Conservation (phyloP, 176 grass and related monocot species). For the Urochloa ruziziensis region DNA sequence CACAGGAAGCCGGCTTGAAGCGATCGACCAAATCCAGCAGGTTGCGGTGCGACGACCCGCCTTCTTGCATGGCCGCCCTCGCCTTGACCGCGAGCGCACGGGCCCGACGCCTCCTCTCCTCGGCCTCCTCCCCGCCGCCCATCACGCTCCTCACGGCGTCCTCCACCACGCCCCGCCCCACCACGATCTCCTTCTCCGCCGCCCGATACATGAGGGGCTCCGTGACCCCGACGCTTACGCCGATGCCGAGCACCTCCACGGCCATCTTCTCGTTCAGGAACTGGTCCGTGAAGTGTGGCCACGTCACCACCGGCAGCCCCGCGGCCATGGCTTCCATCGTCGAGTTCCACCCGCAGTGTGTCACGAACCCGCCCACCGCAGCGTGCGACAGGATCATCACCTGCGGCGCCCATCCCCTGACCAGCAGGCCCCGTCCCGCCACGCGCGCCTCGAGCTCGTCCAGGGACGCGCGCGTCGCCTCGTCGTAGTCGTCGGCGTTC, state of each 20-base stretch:
- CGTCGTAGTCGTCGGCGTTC: not conserved
- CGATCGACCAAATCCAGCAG: not conserved
- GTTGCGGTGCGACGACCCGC: slow-evolving; percentile 38
- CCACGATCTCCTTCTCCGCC: slow-evolving; percentile 29
- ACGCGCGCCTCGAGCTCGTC: slow-evolving; percentile 17
- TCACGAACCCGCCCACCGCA: slow-evolving; percentile 59
- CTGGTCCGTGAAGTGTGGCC: slow-evolving; percentile 52
- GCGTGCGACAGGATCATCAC: slow-evolving; percentile 56
- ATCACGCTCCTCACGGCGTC: slow-evolving; percentile 39
- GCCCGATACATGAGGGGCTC: not conserved
- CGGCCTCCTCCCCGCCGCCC: slow-evolving; percentile 31
- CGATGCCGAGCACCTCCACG: slow-evolving; percentile 47
- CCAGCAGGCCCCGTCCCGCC: slow-evolving; percentile 17
- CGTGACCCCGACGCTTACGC: slow-evolving; percentile 33
- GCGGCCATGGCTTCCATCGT: slow-evolving; percentile 42
- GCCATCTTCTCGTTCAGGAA: slow-evolving; percentile 53
- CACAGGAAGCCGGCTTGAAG: not conserved
- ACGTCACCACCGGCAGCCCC: slow-evolving; percentile 52
- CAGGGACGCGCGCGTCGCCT: not conserved
- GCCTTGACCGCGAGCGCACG: slow-evolving; percentile 7
- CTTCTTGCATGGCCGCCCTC: not conserved
- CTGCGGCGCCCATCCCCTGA: slow-evolving; percentile 65
- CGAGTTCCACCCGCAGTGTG: slow-evolving; percentile 92
- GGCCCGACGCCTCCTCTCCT: slow-evolving; percentile 16
- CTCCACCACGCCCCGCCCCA: not conserved